Percentiles rank a stretch among this genome's conserved stretches.
phyloP scores from a whole-genome alignment of 768 basidiomycete species.

The Suillus paluster region DNA sequence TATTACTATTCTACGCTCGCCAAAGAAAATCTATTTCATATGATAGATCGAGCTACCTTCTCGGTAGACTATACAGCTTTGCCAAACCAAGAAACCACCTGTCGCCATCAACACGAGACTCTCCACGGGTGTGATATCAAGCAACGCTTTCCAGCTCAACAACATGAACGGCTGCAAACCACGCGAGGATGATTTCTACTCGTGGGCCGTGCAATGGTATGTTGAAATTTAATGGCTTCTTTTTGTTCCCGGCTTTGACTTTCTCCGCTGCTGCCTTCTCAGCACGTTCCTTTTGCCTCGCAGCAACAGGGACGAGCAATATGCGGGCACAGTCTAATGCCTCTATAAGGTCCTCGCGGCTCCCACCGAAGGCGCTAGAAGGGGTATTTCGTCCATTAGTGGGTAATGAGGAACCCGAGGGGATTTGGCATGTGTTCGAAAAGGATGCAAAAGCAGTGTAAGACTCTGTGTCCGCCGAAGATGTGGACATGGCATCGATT shows the following conservation, averaged over 20 bases:
- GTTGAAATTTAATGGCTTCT: constrained; percentile 70
- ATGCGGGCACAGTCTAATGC: constrained; percentile 72
- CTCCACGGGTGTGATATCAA: constrained; percentile 14
- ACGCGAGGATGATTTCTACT: constrained; percentile 84
- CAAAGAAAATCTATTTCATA: constrained; percentile 6
- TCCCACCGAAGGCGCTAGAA: constrained; percentile 18
- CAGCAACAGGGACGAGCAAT: constrained; percentile 70
- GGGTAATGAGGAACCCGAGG: constrained; percentile 18
- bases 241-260: constrained; percentile 47
- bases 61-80: constrained; percentile 8
- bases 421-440: constrained; percentile 21
- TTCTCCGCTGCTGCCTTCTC: constrained; percentile 58
- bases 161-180: constrained; percentile 82
- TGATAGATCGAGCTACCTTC: constrained; percentile 1
- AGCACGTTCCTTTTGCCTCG: constrained; percentile 62
- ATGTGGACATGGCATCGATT: constrained; percentile 27
- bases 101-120: constrained; percentile 11
- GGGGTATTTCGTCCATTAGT: constrained; percentile 28
- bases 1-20: constrained; percentile 5
- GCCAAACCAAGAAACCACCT: constrained; percentile 9
- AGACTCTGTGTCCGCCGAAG: constrained; percentile 29
- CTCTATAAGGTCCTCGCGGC: constrained; percentile 49
- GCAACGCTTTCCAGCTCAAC: constrained; percentile 62
- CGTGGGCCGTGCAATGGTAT: constrained; percentile 86
- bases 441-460: constrained; percentile 24